phyloP scores from a whole-genome alignment of 108 stramenopile species.

The Mayamaea pseudoterrestris region DNA sequence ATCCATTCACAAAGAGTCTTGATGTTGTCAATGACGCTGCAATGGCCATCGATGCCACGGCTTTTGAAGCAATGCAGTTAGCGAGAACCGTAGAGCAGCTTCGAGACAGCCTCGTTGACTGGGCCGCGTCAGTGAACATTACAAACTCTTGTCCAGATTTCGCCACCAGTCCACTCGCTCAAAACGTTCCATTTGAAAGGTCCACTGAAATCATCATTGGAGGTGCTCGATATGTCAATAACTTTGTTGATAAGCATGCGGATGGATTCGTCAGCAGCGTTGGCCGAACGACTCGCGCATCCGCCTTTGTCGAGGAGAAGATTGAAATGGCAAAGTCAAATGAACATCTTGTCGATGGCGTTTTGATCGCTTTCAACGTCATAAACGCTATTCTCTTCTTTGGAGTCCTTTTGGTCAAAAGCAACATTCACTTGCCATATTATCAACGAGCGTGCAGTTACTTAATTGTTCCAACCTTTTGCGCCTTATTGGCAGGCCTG shows the following conservation, averaged over 20 bases:
- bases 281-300: no score
- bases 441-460: slow-evolving; percentile 11
- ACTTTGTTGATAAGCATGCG: no score
- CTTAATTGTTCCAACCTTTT: slow-evolving; percentile 25
- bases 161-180: not conserved
- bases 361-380: slow-evolving; percentile 20
- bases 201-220: no score
- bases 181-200: no score
- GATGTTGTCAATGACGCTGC: slow-evolving; percentile 7
- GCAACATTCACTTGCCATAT: slow-evolving; percentile 20
- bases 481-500: slow-evolving; percentile 1
- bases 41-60: slow-evolving; percentile 21
- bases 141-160: not conserved
- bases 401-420: slow-evolving; percentile 15
- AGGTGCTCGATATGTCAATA: no score
- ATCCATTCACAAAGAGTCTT: slow-evolving; percentile 3
- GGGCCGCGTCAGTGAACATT: not conserved
- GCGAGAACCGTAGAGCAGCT: not conserved
- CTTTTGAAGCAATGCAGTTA: slow-evolving; percentile 11
- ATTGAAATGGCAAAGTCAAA: no score
- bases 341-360: no score
- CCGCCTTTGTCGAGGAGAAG: no score
- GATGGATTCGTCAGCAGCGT: no score
- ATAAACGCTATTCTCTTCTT: slow-evolving; percentile 21
- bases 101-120: not conserved